Evolutionary conservation across 2,329 filamentous ascomycete species (phyloP).

Genomic region (Pyrenophora seminiperda): DNA sequence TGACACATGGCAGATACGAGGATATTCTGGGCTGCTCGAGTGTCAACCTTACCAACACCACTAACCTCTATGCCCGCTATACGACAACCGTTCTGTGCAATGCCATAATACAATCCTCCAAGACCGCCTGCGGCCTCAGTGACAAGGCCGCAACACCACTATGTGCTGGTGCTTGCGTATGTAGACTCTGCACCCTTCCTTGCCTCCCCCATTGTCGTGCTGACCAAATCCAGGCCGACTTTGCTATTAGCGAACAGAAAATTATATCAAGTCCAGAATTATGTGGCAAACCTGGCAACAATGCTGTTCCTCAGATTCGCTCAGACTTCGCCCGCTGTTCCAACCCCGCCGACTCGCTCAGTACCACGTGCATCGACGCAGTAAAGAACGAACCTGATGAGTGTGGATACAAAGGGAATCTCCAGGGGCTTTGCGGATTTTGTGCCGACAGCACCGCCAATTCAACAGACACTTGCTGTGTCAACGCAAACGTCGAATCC

Average conservation of each 20-base stretch:
- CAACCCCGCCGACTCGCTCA: constrained; percentile 78
- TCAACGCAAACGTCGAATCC: constrained; percentile 74
- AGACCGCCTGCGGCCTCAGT: constrained; percentile 68
- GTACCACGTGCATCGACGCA: constrained; percentile 74
- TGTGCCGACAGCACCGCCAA: constrained; percentile 84
- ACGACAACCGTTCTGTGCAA: constrained; percentile 93
- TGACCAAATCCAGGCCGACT: constrained; percentile 66
- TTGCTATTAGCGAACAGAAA: constrained; percentile 85
- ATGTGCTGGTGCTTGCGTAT: constrained; percentile 86
- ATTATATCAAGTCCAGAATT: constrained; percentile 75
- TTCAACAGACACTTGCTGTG: constrained; percentile 93
- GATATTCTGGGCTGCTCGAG: constrained; percentile 78
- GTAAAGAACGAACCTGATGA: constrained; percentile 81
- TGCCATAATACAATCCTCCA: constrained; percentile 88
- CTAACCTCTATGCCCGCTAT: constrained; percentile 87
- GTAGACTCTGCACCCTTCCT: constrained; percentile 40
- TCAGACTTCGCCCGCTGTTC: constrained; percentile 92
- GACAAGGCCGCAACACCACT: constrained; percentile 71
- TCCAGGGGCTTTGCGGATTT: constrained; percentile 81
- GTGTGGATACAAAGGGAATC: constrained; percentile 79
- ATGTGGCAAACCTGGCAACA: constrained; percentile 68
- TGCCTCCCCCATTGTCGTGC: constrained; percentile 27
- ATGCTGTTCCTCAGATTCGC: constrained; percentile 77
- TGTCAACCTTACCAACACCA: constrained; percentile 77
- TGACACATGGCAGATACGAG: constrained; percentile 70